Percentiles rank a stretch among this genome's conserved stretches.
phyloP scores from a whole-genome alignment of 2,329 filamentous ascomycete genomes.

The Ophiocordyceps camponoti-leonardi region DNA sequence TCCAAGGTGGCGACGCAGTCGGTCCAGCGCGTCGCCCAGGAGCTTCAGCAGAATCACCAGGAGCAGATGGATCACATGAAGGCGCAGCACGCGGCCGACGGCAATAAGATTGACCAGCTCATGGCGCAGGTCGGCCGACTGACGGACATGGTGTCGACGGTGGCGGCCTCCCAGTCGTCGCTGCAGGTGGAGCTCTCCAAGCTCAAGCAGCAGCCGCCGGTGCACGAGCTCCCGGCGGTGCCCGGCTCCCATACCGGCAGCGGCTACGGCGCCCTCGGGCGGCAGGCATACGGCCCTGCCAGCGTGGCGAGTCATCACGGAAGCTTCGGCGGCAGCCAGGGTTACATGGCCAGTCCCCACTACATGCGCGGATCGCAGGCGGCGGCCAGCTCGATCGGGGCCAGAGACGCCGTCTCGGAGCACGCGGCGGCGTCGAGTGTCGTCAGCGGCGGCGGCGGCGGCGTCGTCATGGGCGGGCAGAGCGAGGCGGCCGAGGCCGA shows the following conservation, averaged over 20 bases:
- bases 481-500: slow-evolving; percentile 18
- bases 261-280: slow-evolving; percentile 2
- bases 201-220: slow-evolving; percentile 32
- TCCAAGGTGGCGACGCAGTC: slow-evolving; percentile 46
- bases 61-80: slow-evolving; percentile 33
- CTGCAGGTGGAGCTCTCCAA: slow-evolving; percentile 49
- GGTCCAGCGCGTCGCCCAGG: slow-evolving; percentile 48
- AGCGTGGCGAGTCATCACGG: slow-evolving; percentile 13
- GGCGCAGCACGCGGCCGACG: slow-evolving; percentile 31
- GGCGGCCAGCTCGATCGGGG: slow-evolving; percentile 14
- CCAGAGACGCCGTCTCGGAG: slow-evolving; percentile 12
- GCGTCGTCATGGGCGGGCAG: slow-evolving; percentile 15
- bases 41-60: slow-evolving; percentile 47
- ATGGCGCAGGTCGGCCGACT: slow-evolving; percentile 48
- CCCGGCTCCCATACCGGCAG: slow-evolving; percentile 7
- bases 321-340: slow-evolving; percentile 16
- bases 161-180: slow-evolving; percentile 51
- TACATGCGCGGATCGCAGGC: slow-evolving; percentile 17
- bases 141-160: slow-evolving; percentile 49
- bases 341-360: slow-evolving; percentile 18
- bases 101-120: slow-evolving; percentile 56
- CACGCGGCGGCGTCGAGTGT: slow-evolving; percentile 18
- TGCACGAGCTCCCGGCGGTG: slow-evolving; percentile 22
- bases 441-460: too few species aligned
- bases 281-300: slow-evolving; percentile 11